Evolutionary conservation across 2,329 filamentous ascomycete species (phyloP).

Genomic region (Chaetomium sp.): DNA sequence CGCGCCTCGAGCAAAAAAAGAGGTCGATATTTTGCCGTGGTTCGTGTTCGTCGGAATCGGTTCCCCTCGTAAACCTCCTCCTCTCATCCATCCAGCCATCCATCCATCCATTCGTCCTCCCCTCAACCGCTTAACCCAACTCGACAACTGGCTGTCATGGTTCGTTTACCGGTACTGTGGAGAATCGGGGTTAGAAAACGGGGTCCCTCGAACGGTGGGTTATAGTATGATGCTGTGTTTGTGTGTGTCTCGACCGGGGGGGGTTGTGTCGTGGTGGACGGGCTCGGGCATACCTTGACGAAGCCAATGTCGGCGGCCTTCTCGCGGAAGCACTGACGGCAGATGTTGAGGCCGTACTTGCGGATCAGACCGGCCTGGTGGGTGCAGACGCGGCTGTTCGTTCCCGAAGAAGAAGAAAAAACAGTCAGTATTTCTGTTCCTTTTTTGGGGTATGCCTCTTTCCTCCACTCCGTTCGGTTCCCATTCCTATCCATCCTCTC

Average conservation of each 20-base stretch:
- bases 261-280: background rate
- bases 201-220: background rate
- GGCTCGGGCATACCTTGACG: constrained; percentile 59
- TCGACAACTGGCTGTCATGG: constrained; percentile 12
- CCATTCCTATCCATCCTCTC: constrained; percentile 5
- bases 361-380: constrained; percentile 99
- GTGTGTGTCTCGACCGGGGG: background rate
- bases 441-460: constrained; percentile 17
- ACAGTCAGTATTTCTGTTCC: constrained; percentile 31
- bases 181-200: constrained; percentile 14
- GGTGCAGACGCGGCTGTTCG: constrained; percentile 68
- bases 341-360: constrained; percentile 96
- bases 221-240: background rate
- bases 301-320: constrained; percentile 73
- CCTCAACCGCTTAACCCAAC: background rate
- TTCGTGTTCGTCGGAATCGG: constrained; percentile 15
- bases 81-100: constrained; percentile 7
- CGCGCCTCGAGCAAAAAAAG: constrained; percentile 4
- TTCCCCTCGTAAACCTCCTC: background rate
- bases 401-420: background rate
- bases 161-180: constrained; percentile 33
- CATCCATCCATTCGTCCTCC: background rate
- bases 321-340: constrained; percentile 79
- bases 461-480: constrained; percentile 5
- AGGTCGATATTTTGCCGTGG: constrained; percentile 1